Conservation (phyloP, 805 yeast genomes). For the Lachancea quebecensis region DNA sequence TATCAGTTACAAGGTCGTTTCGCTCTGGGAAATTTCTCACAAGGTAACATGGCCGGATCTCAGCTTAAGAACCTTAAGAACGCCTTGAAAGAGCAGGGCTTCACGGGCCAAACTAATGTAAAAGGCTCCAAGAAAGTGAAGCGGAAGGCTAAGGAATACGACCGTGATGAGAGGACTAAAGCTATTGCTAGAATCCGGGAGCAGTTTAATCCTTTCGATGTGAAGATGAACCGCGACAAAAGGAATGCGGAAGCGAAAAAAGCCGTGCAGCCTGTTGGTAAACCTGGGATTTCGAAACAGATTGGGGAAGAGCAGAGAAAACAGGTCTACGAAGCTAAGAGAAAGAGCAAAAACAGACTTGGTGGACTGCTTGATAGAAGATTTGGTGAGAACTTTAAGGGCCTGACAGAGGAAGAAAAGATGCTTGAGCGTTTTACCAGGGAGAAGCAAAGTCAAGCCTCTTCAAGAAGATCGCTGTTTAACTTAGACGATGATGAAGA, state of each 20-base stretch:
- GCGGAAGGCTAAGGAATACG: constrained; percentile 55
- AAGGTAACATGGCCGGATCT: constrained; percentile 63
- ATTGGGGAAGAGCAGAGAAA: constrained; percentile 58
- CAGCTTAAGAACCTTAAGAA: constrained; percentile 80
- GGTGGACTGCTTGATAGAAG: constrained; percentile 82
- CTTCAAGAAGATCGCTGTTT: constrained; percentile 53
- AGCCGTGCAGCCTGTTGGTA: constrained; percentile 46
- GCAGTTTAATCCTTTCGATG: constrained; percentile 87
- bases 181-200: constrained; percentile 59
- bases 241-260: constrained; percentile 36
- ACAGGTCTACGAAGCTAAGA: constrained; percentile 57
- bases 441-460: constrained; percentile 62
- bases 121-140: constrained; percentile 44
- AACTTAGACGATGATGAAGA: constrained; percentile 68
- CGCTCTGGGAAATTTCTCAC: not conserved
- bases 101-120: constrained; percentile 77
- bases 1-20: not conserved
- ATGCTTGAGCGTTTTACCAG: constrained; percentile 92
- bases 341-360: constrained; percentile 55
- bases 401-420: constrained; percentile 78
- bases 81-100: constrained; percentile 66
- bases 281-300: constrained; percentile 64
- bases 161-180: constrained; percentile 59
- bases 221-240: constrained; percentile 62
- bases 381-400: constrained; percentile 78